Evolutionary conservation across 139 green algal species (phyloP).

Genomic region (Chlorella sp.): DNA sequence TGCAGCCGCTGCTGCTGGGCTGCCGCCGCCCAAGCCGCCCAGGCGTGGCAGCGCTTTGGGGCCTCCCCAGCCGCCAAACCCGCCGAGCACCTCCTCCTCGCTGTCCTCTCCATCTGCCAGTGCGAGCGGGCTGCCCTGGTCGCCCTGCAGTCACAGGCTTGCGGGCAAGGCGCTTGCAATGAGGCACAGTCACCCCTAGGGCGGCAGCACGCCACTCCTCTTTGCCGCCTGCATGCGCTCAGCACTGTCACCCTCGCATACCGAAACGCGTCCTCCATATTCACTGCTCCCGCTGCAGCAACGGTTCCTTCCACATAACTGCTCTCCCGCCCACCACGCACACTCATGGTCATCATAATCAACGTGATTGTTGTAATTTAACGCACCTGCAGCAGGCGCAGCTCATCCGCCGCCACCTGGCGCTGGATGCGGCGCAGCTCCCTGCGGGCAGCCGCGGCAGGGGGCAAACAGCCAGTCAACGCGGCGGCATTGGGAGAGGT

Average conservation of each 20-base stretch:
- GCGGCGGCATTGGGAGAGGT: too few relatives aligned
- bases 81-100: not conserved
- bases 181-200: not conserved
- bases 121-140: slow-evolving; percentile 8
- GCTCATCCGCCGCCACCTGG: slow-evolving; percentile 75
- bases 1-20: not conserved
- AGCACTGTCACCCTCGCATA: not conserved
- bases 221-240: too few relatives aligned
- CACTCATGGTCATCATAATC: too few relatives aligned
- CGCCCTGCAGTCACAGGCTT: slow-evolving; percentile 54
- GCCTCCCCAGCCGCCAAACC: not conserved
- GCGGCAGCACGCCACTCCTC: too few relatives aligned
- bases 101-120: slow-evolving; percentile 10
- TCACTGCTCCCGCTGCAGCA: not conserved
- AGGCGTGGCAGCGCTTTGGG: slow-evolving; percentile 8
- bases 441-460: not conserved
- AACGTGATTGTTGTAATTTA: too few relatives aligned
- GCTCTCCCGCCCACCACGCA: too few relatives aligned
- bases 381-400: slow-evolving; percentile 68
- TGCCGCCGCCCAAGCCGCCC: not conserved
- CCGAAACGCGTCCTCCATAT: not conserved
- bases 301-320: too few relatives aligned
- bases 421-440: slow-evolving; percentile 83
- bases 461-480: too few relatives aligned
- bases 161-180: not conserved